Evolutionary conservation across 2,329 filamentous ascomycete species (phyloP).

Genomic region (Exophiala mesophila): DNA sequence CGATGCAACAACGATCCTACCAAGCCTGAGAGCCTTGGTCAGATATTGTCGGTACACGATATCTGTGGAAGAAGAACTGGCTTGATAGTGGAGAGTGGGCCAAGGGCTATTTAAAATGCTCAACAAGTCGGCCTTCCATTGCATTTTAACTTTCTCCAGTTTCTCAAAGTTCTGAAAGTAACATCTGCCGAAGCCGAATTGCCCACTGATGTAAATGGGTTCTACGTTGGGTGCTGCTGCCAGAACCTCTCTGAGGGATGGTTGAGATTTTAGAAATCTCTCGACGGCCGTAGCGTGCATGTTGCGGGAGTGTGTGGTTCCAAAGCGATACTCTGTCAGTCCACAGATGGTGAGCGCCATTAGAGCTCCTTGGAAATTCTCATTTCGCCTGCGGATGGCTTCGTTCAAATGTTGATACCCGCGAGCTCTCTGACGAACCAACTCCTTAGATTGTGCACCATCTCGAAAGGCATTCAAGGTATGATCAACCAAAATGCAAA

Average conservation of each 20-base stretch:
- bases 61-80: neutral
- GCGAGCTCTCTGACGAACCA: neutral
- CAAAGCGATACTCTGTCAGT: constrained; percentile 1
- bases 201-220: constrained; percentile 1
- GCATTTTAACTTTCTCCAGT: neutral
- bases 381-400: neutral
- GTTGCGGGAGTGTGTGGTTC: neutral
- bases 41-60: neutral
- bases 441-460: neutral
- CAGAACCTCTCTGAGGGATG: neutral
- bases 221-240: constrained; percentile 2
- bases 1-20: neutral
- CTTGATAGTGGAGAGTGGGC: neutral
- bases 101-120: neutral
- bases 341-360: constrained; percentile 1
- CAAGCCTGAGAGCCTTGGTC: neutral
- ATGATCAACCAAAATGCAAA: constrained; percentile 1
- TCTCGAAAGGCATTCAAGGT: constrained; percentile 1
- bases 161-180: neutral
- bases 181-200: constrained; percentile 2
- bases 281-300: constrained; percentile 1
- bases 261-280: neutral
- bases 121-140: neutral
- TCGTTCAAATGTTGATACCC: neutral
- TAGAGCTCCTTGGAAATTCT: constrained; percentile 1